A percentile compares a stretch with the other conserved stretches of the same genome.
Conservation (phyloP, 2,329 filamentous ascomycete species). For the Aspergillus sp. region DNA sequence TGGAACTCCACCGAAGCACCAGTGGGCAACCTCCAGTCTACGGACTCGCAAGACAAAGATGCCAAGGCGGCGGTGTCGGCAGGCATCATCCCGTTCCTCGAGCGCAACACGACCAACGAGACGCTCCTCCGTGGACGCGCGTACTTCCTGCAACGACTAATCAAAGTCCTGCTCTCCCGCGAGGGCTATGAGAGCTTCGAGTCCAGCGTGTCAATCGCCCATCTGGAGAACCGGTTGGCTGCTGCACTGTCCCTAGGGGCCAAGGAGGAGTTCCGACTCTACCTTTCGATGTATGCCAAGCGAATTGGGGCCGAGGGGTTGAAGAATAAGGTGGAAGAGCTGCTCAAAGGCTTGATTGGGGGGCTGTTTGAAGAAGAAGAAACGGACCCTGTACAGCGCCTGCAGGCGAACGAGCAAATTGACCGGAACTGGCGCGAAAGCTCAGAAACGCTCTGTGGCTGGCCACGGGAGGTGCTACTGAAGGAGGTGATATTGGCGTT, state of each 20-base stretch:
- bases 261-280: conserved; percentile 88
- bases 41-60: conserved; percentile 58
- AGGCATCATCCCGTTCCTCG: conserved; percentile 87
- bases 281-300: conserved; percentile 98
- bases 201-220: conserved; percentile 84
- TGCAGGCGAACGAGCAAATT: conserved; percentile 36
- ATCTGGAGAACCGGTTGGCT: conserved; percentile 91
- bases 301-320: conserved; percentile 86
- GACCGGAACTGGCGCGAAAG: conserved; percentile 44
- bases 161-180: conserved; percentile 81
- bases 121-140: conserved; percentile 87
- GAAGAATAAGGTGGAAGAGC: conserved; percentile 85
- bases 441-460: conserved; percentile 78
- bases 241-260: conserved; percentile 81
- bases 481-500: conserved; percentile 91
- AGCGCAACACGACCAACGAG: conserved; percentile 92
- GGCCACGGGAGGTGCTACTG: conserved; percentile 81
- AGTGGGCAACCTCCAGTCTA: conserved; percentile 73
- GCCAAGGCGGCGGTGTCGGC: conserved; percentile 66
- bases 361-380: conserved; percentile 61
- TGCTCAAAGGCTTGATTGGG: conserved; percentile 77
- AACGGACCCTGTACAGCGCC: conserved; percentile 22
- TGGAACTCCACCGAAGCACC: conserved; percentile 98
- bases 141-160: conserved; percentile 84
- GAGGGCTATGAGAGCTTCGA: conserved; percentile 94